These are phyloP conservation scores for Purshia tridentata DNA, from an alignment of 306 rosid species.

Conservation along the genomic window DNA sequence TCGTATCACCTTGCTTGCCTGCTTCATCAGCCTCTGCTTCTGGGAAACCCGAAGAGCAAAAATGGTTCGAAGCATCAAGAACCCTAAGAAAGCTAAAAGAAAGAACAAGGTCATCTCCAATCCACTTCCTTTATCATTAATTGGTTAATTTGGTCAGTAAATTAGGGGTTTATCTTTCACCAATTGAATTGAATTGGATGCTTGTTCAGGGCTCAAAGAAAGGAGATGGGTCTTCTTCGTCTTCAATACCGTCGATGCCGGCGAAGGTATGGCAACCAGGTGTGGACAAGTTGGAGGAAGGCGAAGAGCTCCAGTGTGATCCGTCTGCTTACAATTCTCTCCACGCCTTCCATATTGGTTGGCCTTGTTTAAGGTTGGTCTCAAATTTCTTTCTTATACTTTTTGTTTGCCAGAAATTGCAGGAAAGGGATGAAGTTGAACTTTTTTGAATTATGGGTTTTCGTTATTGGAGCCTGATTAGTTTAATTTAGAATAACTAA, in stretches of 20 bases:
- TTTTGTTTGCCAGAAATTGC: not conserved
- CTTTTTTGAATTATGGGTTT: slow-evolving; percentile 2
- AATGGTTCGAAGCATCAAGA: slow-evolving; percentile 77
- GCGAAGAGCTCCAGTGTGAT: slow-evolving; percentile 95
- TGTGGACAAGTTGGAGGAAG: slow-evolving; percentile 91
- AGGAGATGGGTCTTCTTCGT: slow-evolving; percentile 65
- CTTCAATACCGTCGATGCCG: slow-evolving; percentile 56
- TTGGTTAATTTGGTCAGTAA: not conserved
- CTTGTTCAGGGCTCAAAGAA: slow-evolving; percentile 44
- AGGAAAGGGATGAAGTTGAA: not conserved
- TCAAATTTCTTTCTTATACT: not conserved
- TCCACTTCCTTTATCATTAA: not conserved
- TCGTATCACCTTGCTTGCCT: not conserved
- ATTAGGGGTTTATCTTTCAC: not conserved
- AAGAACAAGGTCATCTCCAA: slow-evolving; percentile 62
- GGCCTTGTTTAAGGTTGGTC: slow-evolving; percentile 87
- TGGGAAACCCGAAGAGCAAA: not conserved
- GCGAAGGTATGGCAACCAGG: slow-evolving; percentile 94
- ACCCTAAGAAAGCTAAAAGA: slow-evolving; percentile 67
- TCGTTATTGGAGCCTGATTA: not conserved
- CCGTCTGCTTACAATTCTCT: slow-evolving; percentile 90
- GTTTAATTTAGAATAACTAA: not conserved
- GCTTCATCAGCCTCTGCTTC: not conserved
- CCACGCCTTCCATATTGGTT: slow-evolving; percentile 82
- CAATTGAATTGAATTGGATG: not conserved